A percentile compares a stretch with the other conserved stretches of the same genome.
Conservation (phyloP, 768 basidiomycete species). For the Leccinum ochraceum region DNA sequence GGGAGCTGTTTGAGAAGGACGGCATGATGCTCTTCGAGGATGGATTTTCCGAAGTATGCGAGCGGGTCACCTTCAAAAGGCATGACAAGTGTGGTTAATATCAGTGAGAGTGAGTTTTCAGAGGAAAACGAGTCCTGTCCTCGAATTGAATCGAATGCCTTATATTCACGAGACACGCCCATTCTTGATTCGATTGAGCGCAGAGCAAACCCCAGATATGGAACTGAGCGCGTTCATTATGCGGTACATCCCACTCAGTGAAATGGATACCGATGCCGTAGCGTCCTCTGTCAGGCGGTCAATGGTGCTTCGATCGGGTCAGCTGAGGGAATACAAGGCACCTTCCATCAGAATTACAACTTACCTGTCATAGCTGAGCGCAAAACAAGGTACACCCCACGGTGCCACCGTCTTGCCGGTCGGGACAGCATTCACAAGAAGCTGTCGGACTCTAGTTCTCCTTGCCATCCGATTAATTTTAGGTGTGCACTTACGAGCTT, state of each 20-base stretch:
- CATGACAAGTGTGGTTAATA: not conserved
- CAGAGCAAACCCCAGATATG: not conserved
- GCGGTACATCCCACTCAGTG: not conserved
- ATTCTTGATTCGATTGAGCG: not conserved
- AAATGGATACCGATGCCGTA: not conserved
- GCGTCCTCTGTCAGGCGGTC: not conserved
- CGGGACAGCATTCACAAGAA: too few species aligned
- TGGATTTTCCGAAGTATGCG: conserved; percentile 15
- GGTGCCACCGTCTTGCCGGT: not conserved
- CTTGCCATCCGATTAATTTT: too few species aligned
- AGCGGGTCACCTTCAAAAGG: conserved; percentile 21
- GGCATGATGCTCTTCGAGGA: conserved; percentile 17
- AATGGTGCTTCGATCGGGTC: not conserved
- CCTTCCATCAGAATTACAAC: not conserved
- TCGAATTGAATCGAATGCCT: not conserved
- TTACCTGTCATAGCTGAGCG: not conserved
- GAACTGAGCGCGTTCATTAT: not conserved
- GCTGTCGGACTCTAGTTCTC: too few species aligned
- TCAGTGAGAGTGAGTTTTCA: not conserved
- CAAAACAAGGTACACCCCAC: not conserved
- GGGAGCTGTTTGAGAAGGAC: conserved; percentile 11
- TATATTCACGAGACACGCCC: not conserved
- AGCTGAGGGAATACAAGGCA: not conserved
- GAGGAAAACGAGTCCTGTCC: not conserved
- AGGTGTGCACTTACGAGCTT: too few species aligned